Evolutionary conservation across 1,284 basidiomycete genomes (phyloP).

Genomic region (Malassezia arunalokei): DNA sequence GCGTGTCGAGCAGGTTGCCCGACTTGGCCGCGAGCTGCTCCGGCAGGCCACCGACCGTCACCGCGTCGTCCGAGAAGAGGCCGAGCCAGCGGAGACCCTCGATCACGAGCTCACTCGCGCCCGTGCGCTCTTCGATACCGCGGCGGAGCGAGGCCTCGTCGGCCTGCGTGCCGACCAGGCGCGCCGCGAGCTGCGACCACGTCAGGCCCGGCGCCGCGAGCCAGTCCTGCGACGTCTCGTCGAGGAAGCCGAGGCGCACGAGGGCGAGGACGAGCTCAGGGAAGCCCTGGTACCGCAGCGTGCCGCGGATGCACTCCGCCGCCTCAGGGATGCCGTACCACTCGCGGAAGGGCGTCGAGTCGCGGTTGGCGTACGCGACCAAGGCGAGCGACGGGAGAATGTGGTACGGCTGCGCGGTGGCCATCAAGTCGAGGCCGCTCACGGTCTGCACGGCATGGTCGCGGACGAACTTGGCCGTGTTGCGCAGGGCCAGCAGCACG

Average conservation of each 20-base stretch:
- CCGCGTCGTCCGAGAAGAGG: slow-evolving; percentile 59
- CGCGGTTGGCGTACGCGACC: slow-evolving; percentile 93
- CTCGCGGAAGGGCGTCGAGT: slow-evolving; percentile 73
- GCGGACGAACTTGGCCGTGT: slow-evolving; percentile 64
- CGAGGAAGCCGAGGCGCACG: slow-evolving; percentile 77
- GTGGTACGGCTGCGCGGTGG: slow-evolving; percentile 72
- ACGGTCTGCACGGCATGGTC: slow-evolving; percentile 32
- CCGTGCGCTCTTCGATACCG: slow-evolving; percentile 28
- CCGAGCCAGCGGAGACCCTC: slow-evolving; percentile 71
- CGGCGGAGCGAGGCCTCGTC: slow-evolving; percentile 49
- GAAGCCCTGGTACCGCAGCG: slow-evolving; percentile 93
- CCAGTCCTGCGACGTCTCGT: slow-evolving; percentile 66
- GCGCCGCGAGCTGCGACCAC: slow-evolving; percentile 59
- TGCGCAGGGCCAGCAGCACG: slow-evolving; percentile 84
- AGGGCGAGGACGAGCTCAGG: slow-evolving; percentile 86
- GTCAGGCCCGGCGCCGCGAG: slow-evolving; percentile 47
- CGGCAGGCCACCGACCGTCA: slow-evolving; percentile 41
- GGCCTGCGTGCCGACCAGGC: slow-evolving; percentile 62
- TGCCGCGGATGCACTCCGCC: slow-evolving; percentile 81
- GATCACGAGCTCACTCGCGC: slow-evolving; percentile 30
- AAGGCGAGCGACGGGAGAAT: slow-evolving; percentile 92
- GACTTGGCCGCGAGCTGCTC: slow-evolving; percentile 56
- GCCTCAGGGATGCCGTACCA: slow-evolving; percentile 87
- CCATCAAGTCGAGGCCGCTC: slow-evolving; percentile 40
- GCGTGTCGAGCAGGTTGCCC: slow-evolving; percentile 81